Evolutionary conservation across 2,329 filamentous ascomycete species (phyloP), one percentile per base, ranked within the genome.

Genomic region (Claviceps lovelessii): DNA sequence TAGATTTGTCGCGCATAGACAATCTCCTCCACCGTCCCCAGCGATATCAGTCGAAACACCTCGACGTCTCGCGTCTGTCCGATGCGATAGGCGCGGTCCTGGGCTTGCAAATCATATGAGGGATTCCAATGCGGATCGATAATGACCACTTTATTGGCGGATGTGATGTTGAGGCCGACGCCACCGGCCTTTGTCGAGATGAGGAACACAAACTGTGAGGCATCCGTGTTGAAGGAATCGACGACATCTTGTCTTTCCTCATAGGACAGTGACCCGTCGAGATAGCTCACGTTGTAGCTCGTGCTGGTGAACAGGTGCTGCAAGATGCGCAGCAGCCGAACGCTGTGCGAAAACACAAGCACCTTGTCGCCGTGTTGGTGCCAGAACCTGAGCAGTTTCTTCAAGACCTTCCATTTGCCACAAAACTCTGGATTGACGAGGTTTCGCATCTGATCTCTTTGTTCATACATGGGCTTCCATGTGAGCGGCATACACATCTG

Each of bases 121-220:
- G 93, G 93, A 61, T 98, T 98, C 93, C 93, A 98, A 63, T 97
- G 93, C 0, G 93, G 93, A 66, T 97, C 93, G 50, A 97, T 84
- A 41, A 98, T 88, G 45, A 98, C 91, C 0, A 98, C 93, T 70
- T 97, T 97, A 71, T 98, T 98, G 1, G 93, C 93, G 2, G 89
- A 93, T 0, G 91, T 95, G 65, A 98, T 97, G 66, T 98, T 98
- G 33, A 98, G 75, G 0, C 93, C 93, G 0, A 96, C 86, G 5
- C 93, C 93, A 29, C 93, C 93, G 3, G 93, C 90, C 64, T 86
- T 88, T 7, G 93, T 96, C 28, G 88, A 95, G 63, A 98, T 96
- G 23, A 98, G 76, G 62, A 98, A 98, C 5, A 96, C 90, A 63
- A 98, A 98, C 63, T 93, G 88, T 4, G 76, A 77, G 0, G 89